phyloP scores from a whole-genome alignment of 768 basidiomycete genomes.

The Russula abietina region DNA sequence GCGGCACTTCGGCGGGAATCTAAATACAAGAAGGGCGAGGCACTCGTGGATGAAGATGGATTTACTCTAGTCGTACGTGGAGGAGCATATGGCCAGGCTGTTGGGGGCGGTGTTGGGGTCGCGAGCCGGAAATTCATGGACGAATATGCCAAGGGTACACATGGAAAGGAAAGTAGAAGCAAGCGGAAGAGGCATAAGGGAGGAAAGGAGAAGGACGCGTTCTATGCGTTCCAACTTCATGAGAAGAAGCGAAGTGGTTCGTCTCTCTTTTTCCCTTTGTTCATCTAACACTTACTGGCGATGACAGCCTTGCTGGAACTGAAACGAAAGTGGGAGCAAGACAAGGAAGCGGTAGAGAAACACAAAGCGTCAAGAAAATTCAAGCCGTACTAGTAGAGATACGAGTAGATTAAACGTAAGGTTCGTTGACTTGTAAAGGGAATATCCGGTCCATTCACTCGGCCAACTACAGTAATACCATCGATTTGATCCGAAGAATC shows the following conservation, averaged over 20 bases:
- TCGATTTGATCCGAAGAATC: not conserved
- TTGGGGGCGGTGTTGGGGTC: constrained; percentile 72
- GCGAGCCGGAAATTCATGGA: constrained; percentile 53
- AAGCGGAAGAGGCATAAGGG: constrained; percentile 59
- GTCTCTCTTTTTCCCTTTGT: constrained; percentile 21
- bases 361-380: constrained; percentile 74
- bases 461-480: no score
- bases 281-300: constrained; percentile 2
- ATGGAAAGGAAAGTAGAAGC: constrained; percentile 29
- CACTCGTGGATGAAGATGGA: constrained; percentile 89
- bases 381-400: constrained; percentile 64
- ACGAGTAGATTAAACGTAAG: not conserved
- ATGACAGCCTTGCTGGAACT: constrained; percentile 48
- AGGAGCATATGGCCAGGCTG: constrained; percentile 81
- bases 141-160: constrained; percentile 21
- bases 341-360: constrained; percentile 79
- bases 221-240: constrained; percentile 88
- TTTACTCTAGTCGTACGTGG: constrained; percentile 93
- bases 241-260: constrained; percentile 83
- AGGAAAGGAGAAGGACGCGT: constrained; percentile 54
- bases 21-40: constrained; percentile 75
- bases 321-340: constrained; percentile 79
- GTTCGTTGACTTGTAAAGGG: not conserved
- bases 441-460: no score
- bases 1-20: constrained; percentile 39